phyloP scores from a whole-genome alignment of 306 rosid species.

The Lithocarpus polystachyus region DNA sequence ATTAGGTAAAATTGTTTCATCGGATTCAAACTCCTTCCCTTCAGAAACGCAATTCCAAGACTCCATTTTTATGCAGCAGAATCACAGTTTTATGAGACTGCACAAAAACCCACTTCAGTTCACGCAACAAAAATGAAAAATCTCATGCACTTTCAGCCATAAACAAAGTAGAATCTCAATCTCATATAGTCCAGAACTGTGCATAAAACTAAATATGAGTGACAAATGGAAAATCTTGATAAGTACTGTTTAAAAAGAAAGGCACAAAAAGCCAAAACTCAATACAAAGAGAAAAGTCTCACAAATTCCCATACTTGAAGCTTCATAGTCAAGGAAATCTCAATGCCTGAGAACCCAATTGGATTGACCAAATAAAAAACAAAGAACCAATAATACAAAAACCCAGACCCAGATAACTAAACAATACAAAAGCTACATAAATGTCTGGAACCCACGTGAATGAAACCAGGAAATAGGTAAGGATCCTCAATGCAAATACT shows the following conservation, averaged over 20 bases:
- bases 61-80: slow-evolving; percentile 54
- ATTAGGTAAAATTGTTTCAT: slow-evolving; percentile 42
- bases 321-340: slow-evolving; percentile 12
- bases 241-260: background rate
- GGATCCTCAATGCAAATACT: slow-evolving; percentile 31
- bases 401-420: slow-evolving; percentile 19
- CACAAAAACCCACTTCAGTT: slow-evolving; percentile 40
- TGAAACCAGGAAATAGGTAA: slow-evolving; percentile 16
- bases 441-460: slow-evolving; percentile 39
- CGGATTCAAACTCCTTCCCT: slow-evolving; percentile 57
- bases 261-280: slow-evolving; percentile 7
- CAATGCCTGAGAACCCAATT: slow-evolving; percentile 18
- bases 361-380: background rate
- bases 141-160: background rate
- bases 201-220: slow-evolving; percentile 3
- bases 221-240: slow-evolving; percentile 8
- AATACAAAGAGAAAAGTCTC: background rate
- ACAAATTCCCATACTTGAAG: slow-evolving; percentile 8
- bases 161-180: slow-evolving; percentile 16
- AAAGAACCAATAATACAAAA: background rate
- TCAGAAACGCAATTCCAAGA: slow-evolving; percentile 73
- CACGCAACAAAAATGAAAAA: slow-evolving; percentile 9
- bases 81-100: slow-evolving; percentile 6
- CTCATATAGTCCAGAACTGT: background rate
- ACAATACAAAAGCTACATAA: slow-evolving; percentile 15